Percentiles rank a stretch among this genome's conserved stretches.
These are phyloP conservation scores for Fusarium odoratissimum DNA, from an alignment of 2,329 filamentous ascomycete genomes.

Conservation along the genomic window DNA sequence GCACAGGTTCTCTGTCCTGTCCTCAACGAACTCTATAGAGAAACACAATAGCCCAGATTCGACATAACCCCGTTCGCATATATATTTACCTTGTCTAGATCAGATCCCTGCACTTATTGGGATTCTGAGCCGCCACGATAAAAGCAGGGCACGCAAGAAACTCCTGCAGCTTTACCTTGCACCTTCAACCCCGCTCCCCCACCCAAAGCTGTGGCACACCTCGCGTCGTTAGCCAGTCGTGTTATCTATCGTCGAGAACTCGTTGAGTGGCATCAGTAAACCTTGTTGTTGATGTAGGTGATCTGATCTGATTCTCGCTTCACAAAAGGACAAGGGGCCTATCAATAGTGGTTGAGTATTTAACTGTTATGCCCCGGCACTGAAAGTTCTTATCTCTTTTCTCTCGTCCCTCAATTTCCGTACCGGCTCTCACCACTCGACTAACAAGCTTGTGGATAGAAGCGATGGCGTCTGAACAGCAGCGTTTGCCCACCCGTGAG, in stretches of 20 bases:
- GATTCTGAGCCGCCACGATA: slow-evolving; percentile 18
- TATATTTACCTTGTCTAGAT: background rate
- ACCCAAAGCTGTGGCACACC: slow-evolving; percentile 40
- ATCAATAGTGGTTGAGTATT: slow-evolving; percentile 27
- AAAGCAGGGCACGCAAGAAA: slow-evolving; percentile 33
- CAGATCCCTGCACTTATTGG: slow-evolving; percentile 19
- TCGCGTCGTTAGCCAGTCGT: slow-evolving; percentile 40
- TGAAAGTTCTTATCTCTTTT: slow-evolving; percentile 16
- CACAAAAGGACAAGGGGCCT: slow-evolving; percentile 28
- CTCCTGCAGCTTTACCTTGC: slow-evolving; percentile 43
- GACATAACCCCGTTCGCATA: background rate
- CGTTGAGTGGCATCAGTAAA: slow-evolving; percentile 38
- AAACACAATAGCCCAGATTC: background rate
- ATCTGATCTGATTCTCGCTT: slow-evolving; percentile 46
- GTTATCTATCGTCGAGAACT: slow-evolving; percentile 45
- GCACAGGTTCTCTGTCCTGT: background rate
- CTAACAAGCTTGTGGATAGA: slow-evolving; percentile 32
- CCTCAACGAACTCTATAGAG: background rate
- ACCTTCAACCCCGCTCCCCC: slow-evolving; percentile 43
- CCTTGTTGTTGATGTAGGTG: slow-evolving; percentile 42
- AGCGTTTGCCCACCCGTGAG: slow-evolving; percentile 69
- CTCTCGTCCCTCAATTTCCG: slow-evolving; percentile 6
- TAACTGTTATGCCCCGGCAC: slow-evolving; percentile 27
- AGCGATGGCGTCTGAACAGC: slow-evolving; percentile 52
- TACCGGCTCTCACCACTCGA: slow-evolving; percentile 9